Percentiles rank a stretch among this genome's conserved stretches.
Evolutionary conservation across 2,329 filamentous ascomycete genomes (phyloP).

Genomic region (Colletotrichum lentis): DNA sequence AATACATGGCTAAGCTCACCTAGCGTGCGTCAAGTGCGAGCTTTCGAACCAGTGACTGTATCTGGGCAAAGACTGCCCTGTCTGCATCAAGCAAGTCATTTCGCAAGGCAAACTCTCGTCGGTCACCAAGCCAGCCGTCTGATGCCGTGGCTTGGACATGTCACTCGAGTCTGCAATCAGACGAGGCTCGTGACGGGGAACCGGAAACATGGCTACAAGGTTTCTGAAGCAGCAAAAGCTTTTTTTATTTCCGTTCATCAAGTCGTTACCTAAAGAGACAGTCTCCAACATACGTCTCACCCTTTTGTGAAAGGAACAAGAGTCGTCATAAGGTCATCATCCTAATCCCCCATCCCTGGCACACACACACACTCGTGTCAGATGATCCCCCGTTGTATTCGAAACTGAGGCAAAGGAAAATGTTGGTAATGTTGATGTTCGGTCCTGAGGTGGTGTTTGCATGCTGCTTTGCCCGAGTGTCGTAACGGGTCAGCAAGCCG

Average conservation of each 20-base stretch:
- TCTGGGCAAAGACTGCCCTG: not conserved
- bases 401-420: constrained; percentile 34
- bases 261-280: constrained; percentile 53
- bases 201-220: not conserved
- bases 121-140: not conserved
- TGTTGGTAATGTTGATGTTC: constrained; percentile 31
- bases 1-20: not conserved
- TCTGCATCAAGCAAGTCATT: not conserved
- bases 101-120: not conserved
- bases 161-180: not conserved
- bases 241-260: constrained; percentile 52
- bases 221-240: constrained; percentile 43
- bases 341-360: constrained; percentile 40
- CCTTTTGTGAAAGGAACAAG: constrained; percentile 48
- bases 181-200: too few relatives aligned
- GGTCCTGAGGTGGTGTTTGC: constrained; percentile 14
- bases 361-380: constrained; percentile 25
- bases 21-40: not conserved
- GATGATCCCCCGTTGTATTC: constrained; percentile 27
- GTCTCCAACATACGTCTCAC: constrained; percentile 50
- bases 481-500: constrained; percentile 30
- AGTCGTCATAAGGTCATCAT: constrained; percentile 47
- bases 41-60: not conserved
- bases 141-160: not conserved
- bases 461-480: constrained; percentile 26